A percentile compares a stretch with the other conserved stretches of the same genome.
These are phyloP conservation scores for Dactylellina sp. DNA, from an alignment of 2,329 filamentous ascomycete genomes.

Conservation along the genomic window DNA sequence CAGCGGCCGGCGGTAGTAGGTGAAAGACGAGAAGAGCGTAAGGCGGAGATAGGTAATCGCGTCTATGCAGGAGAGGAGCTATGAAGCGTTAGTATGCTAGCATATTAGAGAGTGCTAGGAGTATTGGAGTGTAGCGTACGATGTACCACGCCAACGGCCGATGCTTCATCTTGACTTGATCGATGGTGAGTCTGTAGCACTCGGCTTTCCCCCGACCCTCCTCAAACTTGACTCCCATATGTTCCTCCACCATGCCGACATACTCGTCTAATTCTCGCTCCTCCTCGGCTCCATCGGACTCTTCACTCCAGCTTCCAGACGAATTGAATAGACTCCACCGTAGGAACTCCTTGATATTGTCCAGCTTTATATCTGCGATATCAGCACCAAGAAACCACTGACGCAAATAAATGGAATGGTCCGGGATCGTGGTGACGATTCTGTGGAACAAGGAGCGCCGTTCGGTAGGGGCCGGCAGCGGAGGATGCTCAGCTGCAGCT, in stretches of 20 bases:
- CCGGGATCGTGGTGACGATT: slow-evolving; percentile 68
- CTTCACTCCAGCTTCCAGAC: slow-evolving; percentile 63
- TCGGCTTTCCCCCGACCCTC: slow-evolving; percentile 69
- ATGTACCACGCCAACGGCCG: slow-evolving; percentile 71
- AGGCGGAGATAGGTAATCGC: slow-evolving; percentile 62
- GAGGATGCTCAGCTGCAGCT: slow-evolving; percentile 68
- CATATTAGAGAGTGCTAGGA: slow-evolving; percentile 55
- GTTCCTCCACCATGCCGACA: slow-evolving; percentile 67
- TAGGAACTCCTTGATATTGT: slow-evolving; percentile 73
- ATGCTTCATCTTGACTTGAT: slow-evolving; percentile 71
- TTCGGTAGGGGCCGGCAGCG: slow-evolving; percentile 65
- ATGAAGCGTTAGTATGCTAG: slow-evolving; percentile 20
- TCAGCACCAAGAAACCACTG: slow-evolving; percentile 72
- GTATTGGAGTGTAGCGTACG: slow-evolving; percentile 63
- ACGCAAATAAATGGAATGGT: slow-evolving; percentile 68
- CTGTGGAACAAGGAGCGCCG: slow-evolving; percentile 68
- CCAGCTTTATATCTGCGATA: slow-evolving; percentile 68
- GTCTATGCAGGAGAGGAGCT: slow-evolving; percentile 62
- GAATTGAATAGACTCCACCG: slow-evolving; percentile 72
- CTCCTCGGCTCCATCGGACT: slow-evolving; percentile 58
- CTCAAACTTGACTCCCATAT: slow-evolving; percentile 68
- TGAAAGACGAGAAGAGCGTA: slow-evolving; percentile 66
- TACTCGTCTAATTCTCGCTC: slow-evolving; percentile 68
- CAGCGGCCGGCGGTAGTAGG: slow-evolving; percentile 66
- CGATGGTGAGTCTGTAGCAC: slow-evolving; percentile 70